These are phyloP conservation scores for Rhizophagus clarus DNA, from an alignment of 192 early-diverging fungal genomes.

Conservation along the genomic window DNA sequence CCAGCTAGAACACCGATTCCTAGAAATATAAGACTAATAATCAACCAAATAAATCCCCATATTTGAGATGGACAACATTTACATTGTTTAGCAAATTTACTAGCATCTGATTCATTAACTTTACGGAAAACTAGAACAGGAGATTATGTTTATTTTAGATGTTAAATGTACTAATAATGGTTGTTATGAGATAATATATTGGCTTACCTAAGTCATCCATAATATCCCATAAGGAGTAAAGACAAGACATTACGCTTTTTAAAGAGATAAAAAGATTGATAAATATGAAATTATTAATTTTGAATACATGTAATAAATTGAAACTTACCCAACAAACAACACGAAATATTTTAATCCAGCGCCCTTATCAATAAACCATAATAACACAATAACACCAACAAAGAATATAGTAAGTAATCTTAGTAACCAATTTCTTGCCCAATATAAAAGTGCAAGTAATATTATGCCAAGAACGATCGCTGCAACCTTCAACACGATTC, in stretches of 20 bases:
- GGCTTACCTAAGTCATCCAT: constrained; percentile 70
- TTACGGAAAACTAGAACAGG: constrained; percentile 69
- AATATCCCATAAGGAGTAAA: constrained; percentile 96
- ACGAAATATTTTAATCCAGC: constrained; percentile 86
- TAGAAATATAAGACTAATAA: constrained; percentile 83
- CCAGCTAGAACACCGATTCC: constrained; percentile 77
- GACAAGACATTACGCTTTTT: constrained; percentile 84
- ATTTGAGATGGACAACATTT: constrained; percentile 76
- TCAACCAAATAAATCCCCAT: constrained; percentile 93
- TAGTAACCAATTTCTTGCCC: constrained; percentile 90
- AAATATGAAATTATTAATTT: not conserved
- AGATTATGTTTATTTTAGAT: not conserved
- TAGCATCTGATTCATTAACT: constrained; percentile 94
- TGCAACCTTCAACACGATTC: constrained; percentile 80
- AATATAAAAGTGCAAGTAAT: constrained; percentile 80
- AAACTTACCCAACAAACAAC: constrained; percentile 84
- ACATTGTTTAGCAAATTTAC: constrained; percentile 75
- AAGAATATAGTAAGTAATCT: constrained; percentile 80
- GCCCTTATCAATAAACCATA: constrained; percentile 83
- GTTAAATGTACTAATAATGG: not conserved
- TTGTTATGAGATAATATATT: not conserved
- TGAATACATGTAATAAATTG: constrained; percentile 3
- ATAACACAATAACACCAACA: constrained; percentile 74
- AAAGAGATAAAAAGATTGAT: constrained; percentile 17
- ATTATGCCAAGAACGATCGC: constrained; percentile 83